A percentile compares a stretch with the other conserved stretches of the same genome.
Conservation (phyloP, 305 asterid species). For the Fraxinus baroniana region DNA sequence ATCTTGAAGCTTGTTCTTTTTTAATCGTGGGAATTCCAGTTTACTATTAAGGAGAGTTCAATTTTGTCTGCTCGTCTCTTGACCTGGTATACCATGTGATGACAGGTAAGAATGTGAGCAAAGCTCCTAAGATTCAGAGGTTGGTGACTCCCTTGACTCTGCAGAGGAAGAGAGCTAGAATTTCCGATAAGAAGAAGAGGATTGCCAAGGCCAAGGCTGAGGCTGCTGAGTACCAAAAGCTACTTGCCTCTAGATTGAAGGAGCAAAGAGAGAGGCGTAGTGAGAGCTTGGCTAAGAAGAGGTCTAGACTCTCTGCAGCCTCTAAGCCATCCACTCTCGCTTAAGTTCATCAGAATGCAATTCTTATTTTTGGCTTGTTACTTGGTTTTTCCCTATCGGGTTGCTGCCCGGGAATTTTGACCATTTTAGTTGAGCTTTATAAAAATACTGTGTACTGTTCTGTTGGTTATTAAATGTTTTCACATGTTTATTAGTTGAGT, state of each 20-base stretch:
- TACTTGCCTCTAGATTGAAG: slow-evolving; percentile 12
- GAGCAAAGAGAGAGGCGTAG: slow-evolving; percentile 19
- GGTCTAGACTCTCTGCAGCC: slow-evolving; percentile 16
- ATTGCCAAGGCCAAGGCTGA: slow-evolving; percentile 19
- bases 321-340: slow-evolving; percentile 9
- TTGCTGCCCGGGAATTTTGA: slow-evolving; percentile 18
- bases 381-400: background rate
- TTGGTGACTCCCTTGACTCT: slow-evolving; percentile 19
- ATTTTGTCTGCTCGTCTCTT: background rate
- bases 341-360: background rate
- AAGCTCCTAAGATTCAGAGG: slow-evolving; percentile 23
- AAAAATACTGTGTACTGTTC: slow-evolving; percentile 5
- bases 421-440: slow-evolving; percentile 14
- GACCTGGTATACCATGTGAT: background rate
- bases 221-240: slow-evolving; percentile 18
- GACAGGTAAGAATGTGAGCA: slow-evolving; percentile 20
- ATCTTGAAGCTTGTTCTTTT: too few species aligned
- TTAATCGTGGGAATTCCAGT: too few species aligned
- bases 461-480: slow-evolving; percentile 6
- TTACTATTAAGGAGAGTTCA: too few species aligned
- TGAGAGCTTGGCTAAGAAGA: slow-evolving; percentile 19
- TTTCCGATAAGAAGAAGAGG: slow-evolving; percentile 21
- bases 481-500: background rate
- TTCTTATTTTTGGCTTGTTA: background rate
- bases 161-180: slow-evolving; percentile 21